Evolutionary conservation across 257 asterid species (phyloP).

Genomic region (Petunia axillaris): DNA sequence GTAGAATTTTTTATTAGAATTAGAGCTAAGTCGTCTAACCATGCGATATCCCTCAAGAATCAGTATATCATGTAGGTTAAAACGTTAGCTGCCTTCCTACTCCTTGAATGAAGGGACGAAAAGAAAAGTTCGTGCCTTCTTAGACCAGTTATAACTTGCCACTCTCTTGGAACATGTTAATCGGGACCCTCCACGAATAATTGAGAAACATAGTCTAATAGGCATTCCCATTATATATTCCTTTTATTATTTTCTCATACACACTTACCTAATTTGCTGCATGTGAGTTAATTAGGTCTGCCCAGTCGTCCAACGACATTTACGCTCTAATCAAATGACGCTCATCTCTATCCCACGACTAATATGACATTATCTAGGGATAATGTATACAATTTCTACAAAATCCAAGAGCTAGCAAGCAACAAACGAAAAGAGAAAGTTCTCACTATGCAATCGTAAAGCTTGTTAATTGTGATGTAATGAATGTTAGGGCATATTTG

Average conservation of each 20-base stretch:
- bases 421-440: background rate
- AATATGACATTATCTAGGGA: background rate
- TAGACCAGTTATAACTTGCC: background rate
- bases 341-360: background rate
- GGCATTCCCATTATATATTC: background rate
- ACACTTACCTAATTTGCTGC: background rate
- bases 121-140: background rate
- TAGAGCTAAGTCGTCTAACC: too few species aligned
- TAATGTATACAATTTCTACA: background rate
- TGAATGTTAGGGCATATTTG: background rate
- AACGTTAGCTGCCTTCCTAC: too few species aligned
- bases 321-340: background rate
- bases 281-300: conserved; percentile 9
- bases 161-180: background rate
- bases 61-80: too few species aligned
- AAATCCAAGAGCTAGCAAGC: background rate
- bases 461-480: background rate
- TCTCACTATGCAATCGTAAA: background rate
- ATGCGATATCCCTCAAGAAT: too few species aligned
- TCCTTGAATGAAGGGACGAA: too few species aligned
- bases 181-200: conserved; percentile 9
- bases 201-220: background rate
- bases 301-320: background rate
- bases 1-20: too few species aligned
- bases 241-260: background rate